Base-by-base conservation (phyloP, 345 rosid species). In the Populus davidiana region DNA sequence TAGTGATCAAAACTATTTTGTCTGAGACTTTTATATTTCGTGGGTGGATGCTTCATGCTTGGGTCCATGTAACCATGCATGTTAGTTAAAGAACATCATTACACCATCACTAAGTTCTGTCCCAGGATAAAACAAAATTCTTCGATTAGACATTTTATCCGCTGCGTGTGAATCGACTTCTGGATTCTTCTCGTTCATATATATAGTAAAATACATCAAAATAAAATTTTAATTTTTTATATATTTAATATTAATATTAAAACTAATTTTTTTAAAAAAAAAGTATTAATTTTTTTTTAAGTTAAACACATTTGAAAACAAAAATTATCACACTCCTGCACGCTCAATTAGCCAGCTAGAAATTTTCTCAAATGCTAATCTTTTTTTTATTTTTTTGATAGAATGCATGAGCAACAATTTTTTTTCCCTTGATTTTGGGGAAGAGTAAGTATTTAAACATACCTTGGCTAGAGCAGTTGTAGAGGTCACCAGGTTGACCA, bases 401-500 rank as follows among this genome's bases (percentile, higher is more conserved):
- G 23, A 67, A 23, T 23, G 23, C 64, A 23, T 23, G 29, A 29
- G 17, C 11, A 10, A 2, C 44, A 9, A 2, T 41, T 0, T 9
- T 39, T 41, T 41, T 9, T 41, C 38, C 8, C 13, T 9, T 41
- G 44, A 10, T 41, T 44, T 44, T 44, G 50, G 16, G 8, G 2
- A 12, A 16, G 33, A 11, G 5, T 41, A 25, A 11, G 5, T 31
- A 25, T 31, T 61, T 27, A 71, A 31, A 25, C 69, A 31, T 33
- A 81, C 83, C 83, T 72, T 76, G 73, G 54, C 13, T 65, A 2
- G 85, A 82, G 29, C 85, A 82, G 14, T 21, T 65, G 64, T 82
- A 78, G 25, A 82, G 81, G 67, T 82, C 85, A 31, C 85, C 85
- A n/a, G 85, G 85, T 35, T 82, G 85, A 52, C 85, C 77, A 52